Evolutionary conservation across 2,329 filamentous ascomycete genomes (phyloP).

Genomic region (Daldinia sp.): DNA sequence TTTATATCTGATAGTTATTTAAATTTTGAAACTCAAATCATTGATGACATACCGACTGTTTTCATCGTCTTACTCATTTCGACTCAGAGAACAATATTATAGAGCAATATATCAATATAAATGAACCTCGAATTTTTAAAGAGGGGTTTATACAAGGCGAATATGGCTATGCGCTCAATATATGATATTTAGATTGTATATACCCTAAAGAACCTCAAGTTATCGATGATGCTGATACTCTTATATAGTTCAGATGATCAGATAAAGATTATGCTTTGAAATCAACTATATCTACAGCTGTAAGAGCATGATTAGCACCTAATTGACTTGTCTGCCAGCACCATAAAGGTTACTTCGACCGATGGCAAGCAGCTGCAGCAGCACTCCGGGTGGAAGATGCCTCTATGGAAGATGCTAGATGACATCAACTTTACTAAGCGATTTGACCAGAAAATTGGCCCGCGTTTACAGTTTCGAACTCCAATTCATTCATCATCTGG

Average conservation of each 20-base stretch:
- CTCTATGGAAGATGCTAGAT: constrained; percentile 4
- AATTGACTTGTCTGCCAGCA: background rate
- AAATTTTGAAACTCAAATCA: background rate
- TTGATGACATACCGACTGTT: constrained; percentile 50
- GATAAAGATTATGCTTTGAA: constrained; percentile 2
- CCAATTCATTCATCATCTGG: background rate
- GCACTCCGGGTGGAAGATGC: background rate
- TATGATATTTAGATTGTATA: background rate
- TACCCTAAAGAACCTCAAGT: background rate
- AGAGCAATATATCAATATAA: background rate
- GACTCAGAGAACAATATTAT: background rate
- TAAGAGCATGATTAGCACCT: background rate
- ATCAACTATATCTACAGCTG: background rate
- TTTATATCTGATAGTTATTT: background rate
- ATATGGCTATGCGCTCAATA: background rate
- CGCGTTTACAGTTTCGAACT: background rate
- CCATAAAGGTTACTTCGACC: background rate
- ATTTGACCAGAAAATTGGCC: background rate
- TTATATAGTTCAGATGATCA: background rate
- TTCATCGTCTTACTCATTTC: constrained; percentile 51
- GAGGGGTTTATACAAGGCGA: background rate
- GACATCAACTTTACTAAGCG: constrained; percentile 18
- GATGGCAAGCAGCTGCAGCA: constrained; percentile 6
- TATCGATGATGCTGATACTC: constrained; percentile 3
- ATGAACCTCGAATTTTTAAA: background rate